Evolutionary conservation across 345 rosid species (phyloP), one percentile per base, ranked within the genome.

Genomic region (Cardamine chenopodiifolia): DNA sequence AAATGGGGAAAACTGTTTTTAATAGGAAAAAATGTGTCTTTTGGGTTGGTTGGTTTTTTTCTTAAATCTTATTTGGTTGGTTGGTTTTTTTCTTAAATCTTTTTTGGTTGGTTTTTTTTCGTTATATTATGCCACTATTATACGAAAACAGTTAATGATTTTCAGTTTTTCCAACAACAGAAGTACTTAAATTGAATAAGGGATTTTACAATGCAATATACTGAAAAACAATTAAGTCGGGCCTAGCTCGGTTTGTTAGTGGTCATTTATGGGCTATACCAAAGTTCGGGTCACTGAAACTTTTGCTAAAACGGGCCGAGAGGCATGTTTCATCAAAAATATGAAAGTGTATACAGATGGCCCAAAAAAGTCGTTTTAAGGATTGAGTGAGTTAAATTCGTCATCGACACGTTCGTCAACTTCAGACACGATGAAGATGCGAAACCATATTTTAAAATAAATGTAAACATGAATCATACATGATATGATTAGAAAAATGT

Each of bases 401-500:
- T 14, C 31, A 55, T 55, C n/a, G 73, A 57, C 25, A 63, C 39
- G 31, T 10, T 32, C 25, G 52, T 54, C 18, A 39, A 14, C 61
- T 22, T 57, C 11, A 44, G 17, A 20, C 28, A 44, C 32, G 19
- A 42, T 19, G 63, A 65, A 56, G 37, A 23, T 4, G 17, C 10
- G 12, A 45, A 19, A 31, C 22, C 19, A 45, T 56, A 32, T 65
- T 20, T 22, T 20, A 14, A 64, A 20, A 34, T 4, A 18, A 50
- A 66, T 9, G 11, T 34, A 23, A 35, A 50, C 34, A 35, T 32
- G 32, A 15, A 56, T 63, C 18, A 23, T 74, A 32, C 6, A 45
- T 74, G 23, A 65, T 56, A 56, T 74, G 67, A 66, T 66, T 57
- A 48, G 11, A 35, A 28, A 74, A 48, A 57, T 37, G 61, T 17